Evolutionary conservation across 176 grass and related monocot genomes (phyloP), one percentile per base, ranked within the genome.

Genomic region (Miscanthus lutarioriparius): DNA sequence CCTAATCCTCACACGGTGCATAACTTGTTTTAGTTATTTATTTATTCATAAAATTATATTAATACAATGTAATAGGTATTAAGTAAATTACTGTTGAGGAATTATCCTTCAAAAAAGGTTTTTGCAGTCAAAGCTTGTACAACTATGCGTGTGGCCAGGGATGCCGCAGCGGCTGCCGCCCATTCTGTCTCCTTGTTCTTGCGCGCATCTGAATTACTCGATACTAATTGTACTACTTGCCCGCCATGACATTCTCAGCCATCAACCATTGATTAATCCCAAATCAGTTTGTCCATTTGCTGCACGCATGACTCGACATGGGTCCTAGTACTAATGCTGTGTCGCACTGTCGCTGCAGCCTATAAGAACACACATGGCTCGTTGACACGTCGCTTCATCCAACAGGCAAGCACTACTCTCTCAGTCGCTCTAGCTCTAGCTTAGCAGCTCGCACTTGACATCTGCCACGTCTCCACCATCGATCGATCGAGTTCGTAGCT

Each of bases 101-200:
- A n/a, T n/a, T n/a, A n/a, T n/a, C n/a, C n/a, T n/a, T n/a, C n/a
- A n/a, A n/a, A n/a, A n/a, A n/a, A n/a, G n/a, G n/a, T n/a, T n/a
- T n/a, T n/a, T n/a, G n/a, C n/a, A n/a, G n/a, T n/a, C n/a, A n/a
- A 2, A 30, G 28, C 28, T 51, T n/a, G 53, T 23, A 9, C 61
- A 14, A 14, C 19, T 61, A 20, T 77, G 37, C 23, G 1, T 64
- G 76, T 78, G 76, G 76, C 35, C 76, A 78, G 56, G 58, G 58
- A 64, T 7, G 59, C 23, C 76, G 58, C 23, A 45, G 38, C 64
- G 78, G 78, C 78, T 79, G 43, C 77, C 77, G 77, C 10, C 77
- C 77, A 49, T 49, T 67, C 63, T 48, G 77, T 80, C 77, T 32
- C 41, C 47, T 27, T 80, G 63, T 30, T 65, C 25, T 48, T 66